Base-by-base conservation (phyloP, 1,139 yeast species). In the Geotrichum carabidarum region DNA sequence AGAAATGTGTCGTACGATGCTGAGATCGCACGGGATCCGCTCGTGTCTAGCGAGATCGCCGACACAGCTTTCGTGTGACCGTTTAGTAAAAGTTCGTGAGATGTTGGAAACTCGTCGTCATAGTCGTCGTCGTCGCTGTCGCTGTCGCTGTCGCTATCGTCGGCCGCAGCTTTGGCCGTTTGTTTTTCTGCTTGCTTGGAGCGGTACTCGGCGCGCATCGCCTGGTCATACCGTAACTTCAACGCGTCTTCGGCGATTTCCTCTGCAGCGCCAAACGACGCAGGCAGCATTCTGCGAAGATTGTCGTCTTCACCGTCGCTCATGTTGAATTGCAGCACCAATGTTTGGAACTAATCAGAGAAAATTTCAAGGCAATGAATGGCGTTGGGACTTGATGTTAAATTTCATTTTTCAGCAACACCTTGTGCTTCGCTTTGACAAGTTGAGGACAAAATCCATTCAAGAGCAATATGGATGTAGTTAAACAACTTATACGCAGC, bases 401-500 rank as follows among this genome's bases (percentile, higher is more conserved):
- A 34, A 34, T 22, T 35, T 12, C 32, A 34, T n/a, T 36, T 46
- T 36, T 46, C 42, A 7, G 11, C 36, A 22, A 8, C 18, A 30
- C n/a, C 27, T 27, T 31, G 15, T n/a, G 3, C 22, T 46, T 34
- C 8, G 3, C 34, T 12, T 22, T 22, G 14, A 41, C 30, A 22
- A 31, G 17, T 36, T 31, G 8, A 11, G 42, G 41, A n/a, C n/a
- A 30, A 22, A 22, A 5, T 22, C 27, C 27, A 22, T 22, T 22
- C 27, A 22, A 22, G 27, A 34, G 38, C 42, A 48, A 40, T 41
- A 72, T 74, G 74, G 76, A 73, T 38, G 63, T 63, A 30, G 76
- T 73, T 32, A 70, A 69, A 49, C 62, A 63, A 30, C 64, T 74
- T 53, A 63, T 74, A 49, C 72, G 78, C 62, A 82, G 85, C 64